phyloP scores from a whole-genome alignment of 257 asterid species.

The Scutellaria baicalensis region DNA sequence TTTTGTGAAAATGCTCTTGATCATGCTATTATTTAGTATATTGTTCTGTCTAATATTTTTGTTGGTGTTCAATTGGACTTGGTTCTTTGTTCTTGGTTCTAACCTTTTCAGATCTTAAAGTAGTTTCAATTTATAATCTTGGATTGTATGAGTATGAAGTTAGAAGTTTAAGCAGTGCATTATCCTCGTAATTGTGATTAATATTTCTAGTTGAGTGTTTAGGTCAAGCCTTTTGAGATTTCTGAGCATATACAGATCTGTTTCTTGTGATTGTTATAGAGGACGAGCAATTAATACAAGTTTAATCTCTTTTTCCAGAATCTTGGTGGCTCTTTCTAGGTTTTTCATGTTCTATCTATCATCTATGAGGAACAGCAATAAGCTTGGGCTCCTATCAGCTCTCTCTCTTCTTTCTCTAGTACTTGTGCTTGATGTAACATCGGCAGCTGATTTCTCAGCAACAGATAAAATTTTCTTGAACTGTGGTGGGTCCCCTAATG shows the following conservation, averaged over 20 bases:
- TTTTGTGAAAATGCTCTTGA: background rate
- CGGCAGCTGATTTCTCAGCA: conserved; percentile 50
- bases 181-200: background rate
- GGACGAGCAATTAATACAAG: conserved; percentile 2
- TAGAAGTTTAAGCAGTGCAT: background rate
- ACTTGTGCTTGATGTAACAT: conserved; percentile 10
- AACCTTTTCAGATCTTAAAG: conserved; percentile 10
- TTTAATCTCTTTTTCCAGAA: conserved; percentile 2
- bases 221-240: background rate
- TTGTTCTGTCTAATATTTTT: background rate
- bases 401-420: conserved; percentile 12
- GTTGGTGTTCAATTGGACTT: background rate
- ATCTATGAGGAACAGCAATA: conserved; percentile 22
- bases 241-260: conserved; percentile 5
- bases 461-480: conserved; percentile 68
- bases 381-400: background rate
- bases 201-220: background rate
- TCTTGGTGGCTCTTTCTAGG: conserved; percentile 1
- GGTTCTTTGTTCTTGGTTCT: background rate
- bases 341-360: background rate
- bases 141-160: background rate
- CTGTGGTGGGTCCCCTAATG: conserved; percentile 76
- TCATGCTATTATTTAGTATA: too few species aligned
- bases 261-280: background rate
- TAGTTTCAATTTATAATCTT: background rate